Evolutionary conservation across 345 rosid species (phyloP).

Genomic region (Populus tremula): DNA sequence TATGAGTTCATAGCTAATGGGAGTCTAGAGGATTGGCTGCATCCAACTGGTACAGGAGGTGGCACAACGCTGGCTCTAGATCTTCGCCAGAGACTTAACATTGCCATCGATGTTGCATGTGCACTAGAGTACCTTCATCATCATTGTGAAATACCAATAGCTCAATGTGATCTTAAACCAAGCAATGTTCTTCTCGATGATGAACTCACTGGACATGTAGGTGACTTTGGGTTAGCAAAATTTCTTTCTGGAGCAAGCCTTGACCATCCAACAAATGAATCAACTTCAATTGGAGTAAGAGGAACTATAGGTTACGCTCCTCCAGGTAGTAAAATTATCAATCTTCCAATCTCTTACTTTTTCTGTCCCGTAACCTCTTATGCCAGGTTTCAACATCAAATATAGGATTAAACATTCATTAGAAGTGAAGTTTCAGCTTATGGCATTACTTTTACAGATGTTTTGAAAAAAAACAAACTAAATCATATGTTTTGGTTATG

Average conservation of each 20-base stretch:
- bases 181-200: neutral
- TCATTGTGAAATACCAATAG: neutral
- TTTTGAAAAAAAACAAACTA: neutral
- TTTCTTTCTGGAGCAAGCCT: neutral
- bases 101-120: neutral
- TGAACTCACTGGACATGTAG: neutral
- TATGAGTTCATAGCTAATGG: conserved; percentile 23
- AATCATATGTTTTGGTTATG: neutral
- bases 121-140: neutral
- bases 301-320: neutral
- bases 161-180: neutral
- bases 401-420: no score
- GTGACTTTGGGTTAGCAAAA: neutral
- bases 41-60: no score
- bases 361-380: no score
- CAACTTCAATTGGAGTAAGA: neutral
- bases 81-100: no score
- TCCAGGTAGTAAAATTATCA: neutral
- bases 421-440: no score
- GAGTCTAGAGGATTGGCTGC: conserved; percentile 16
- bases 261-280: neutral
- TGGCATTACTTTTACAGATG: neutral
- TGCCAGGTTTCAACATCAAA: no score
- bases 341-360: neutral
- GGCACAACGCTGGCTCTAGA: no score